phyloP scores from a whole-genome alignment of 202 grass and related monocot genomes.

The Dendrocalamus latiflorus region DNA sequence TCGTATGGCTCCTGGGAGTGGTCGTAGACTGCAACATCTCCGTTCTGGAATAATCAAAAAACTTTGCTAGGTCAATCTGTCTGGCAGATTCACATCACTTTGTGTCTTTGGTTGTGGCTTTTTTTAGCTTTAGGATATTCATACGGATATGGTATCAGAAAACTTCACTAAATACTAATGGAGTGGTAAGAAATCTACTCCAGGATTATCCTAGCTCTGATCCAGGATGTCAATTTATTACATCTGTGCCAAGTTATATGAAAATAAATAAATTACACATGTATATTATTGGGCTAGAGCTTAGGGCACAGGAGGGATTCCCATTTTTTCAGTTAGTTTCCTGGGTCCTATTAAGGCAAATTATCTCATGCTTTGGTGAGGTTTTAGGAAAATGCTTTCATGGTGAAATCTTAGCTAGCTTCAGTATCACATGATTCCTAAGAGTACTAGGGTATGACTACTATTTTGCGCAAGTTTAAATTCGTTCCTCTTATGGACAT shows the following conservation, averaged over 20 bases:
- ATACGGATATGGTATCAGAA: neutral
- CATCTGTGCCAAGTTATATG: neutral
- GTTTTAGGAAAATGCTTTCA: neutral
- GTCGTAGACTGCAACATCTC: no score
- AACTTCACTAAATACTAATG: neutral
- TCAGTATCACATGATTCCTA: neutral
- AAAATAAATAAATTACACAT: neutral
- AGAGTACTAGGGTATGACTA: neutral
- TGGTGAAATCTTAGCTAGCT: conserved; percentile 5
- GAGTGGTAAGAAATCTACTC: neutral
- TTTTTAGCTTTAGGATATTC: neutral
- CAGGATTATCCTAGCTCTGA: neutral
- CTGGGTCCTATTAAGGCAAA: neutral
- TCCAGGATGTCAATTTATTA: neutral
- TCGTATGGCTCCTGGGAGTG: no score
- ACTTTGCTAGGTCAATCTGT: neutral
- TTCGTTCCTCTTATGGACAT: neutral
- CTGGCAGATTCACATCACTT: neutral
- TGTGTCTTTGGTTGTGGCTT: neutral
- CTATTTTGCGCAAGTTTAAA: neutral
- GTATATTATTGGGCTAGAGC: neutral
- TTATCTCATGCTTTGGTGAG: neutral
- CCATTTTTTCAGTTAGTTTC: neutral
- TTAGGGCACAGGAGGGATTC: neutral
- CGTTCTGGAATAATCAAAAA: neutral